phyloP scores from a whole-genome alignment of 805 yeast species.

The Lachancea lanzarotensis region DNA sequence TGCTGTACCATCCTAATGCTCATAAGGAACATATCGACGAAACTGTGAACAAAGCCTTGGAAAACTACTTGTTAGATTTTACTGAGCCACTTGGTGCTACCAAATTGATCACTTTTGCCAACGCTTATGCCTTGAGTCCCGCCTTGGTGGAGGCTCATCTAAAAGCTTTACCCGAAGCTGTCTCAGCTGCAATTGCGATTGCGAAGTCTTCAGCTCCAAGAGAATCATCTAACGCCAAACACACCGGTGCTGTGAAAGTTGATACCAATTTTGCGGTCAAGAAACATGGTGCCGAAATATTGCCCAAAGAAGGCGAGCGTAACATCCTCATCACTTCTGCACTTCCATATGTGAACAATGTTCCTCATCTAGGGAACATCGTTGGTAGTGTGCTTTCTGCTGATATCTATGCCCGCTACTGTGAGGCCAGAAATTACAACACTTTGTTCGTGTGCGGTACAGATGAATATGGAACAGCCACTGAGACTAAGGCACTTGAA shows the following conservation, averaged over 20 bases:
- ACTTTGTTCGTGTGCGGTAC: constrained; percentile 90
- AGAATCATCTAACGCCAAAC: constrained; percentile 27
- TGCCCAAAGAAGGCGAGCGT: constrained; percentile 66
- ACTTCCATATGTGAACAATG: constrained; percentile 95
- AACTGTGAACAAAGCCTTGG: constrained; percentile 34
- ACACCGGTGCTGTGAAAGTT: constrained; percentile 36
- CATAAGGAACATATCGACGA: constrained; percentile 42
- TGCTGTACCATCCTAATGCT: constrained; percentile 13
- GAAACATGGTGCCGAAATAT: constrained; percentile 34
- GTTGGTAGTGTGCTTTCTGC: constrained; percentile 93
- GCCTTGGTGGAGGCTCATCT: constrained; percentile 23
- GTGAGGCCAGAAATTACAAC: constrained; percentile 83
- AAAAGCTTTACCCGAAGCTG: constrained; percentile 27
- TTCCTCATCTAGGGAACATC: constrained; percentile 96
- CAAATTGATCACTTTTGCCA: constrained; percentile 53
- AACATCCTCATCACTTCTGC: constrained; percentile 93
- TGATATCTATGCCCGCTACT: constrained; percentile 86
- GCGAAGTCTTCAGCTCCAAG: constrained; percentile 38
- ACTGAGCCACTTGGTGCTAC: constrained; percentile 38
- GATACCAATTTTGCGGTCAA: constrained; percentile 22
- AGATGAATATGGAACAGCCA: constrained; percentile 99
- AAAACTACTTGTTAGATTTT: constrained; percentile 22
- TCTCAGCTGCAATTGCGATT: constrained; percentile 39
- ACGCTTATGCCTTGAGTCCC: constrained; percentile 43
- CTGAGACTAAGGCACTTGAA: constrained; percentile 96